These are phyloP conservation scores for Voacanga thouarsii DNA, from an alignment of 257 asterid genomes.

Conservation along the genomic window DNA sequence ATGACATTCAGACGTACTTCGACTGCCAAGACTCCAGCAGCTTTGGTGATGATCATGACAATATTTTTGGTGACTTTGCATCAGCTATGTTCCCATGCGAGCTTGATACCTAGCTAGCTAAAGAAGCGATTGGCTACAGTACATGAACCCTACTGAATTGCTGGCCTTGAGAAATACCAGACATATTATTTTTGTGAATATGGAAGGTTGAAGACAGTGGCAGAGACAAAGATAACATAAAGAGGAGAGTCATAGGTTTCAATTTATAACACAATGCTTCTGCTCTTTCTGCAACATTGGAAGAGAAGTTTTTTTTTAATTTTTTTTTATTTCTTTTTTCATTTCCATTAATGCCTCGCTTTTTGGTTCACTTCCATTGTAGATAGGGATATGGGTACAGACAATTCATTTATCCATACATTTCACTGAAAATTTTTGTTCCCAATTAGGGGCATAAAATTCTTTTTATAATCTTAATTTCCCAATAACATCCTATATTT, in stretches of 20 bases:
- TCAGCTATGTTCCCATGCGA: constrained; percentile 64
- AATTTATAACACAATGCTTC: not conserved
- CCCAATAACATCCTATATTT: not conserved
- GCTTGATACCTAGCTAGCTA: constrained; percentile 36
- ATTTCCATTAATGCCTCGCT: not conserved
- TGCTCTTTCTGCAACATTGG: constrained; percentile 1
- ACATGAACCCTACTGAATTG: not conserved
- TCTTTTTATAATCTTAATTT: not conserved
- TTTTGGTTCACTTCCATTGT: not conserved
- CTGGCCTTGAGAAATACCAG: not conserved
- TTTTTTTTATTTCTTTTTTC: not conserved
- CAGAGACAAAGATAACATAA: not conserved
- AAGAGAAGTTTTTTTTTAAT: not conserved
- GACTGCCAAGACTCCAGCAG: constrained; percentile 67
- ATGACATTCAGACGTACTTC: constrained; percentile 85
- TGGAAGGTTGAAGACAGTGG: constrained; percentile 10
- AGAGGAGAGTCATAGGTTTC: constrained; percentile 10
- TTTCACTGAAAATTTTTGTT: not conserved
- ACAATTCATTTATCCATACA: constrained; percentile 11
- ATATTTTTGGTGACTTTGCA: constrained; percentile 55
- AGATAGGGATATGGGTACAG: constrained; percentile 1
- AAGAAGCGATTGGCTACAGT: not conserved
- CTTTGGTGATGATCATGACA: constrained; percentile 59
- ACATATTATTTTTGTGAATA: constrained; percentile 10
- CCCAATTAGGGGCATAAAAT: not conserved